Evolutionary conservation across 805 yeast genomes (phyloP).

Genomic region (Sugiyamaella chiloensis): DNA sequence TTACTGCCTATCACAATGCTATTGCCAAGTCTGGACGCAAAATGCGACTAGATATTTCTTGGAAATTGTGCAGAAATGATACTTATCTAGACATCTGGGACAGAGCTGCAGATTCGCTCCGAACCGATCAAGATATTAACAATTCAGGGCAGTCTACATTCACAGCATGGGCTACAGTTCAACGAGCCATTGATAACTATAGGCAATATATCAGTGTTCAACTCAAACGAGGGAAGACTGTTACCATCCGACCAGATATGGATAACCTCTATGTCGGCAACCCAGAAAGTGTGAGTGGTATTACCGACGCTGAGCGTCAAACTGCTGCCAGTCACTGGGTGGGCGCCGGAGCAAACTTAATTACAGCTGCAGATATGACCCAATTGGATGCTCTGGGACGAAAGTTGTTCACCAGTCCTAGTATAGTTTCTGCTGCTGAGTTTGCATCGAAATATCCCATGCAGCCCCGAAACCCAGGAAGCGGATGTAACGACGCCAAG

Average conservation of each 20-base stretch:
- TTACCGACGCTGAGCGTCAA: conserved; percentile 13
- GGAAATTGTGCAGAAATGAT: conserved; percentile 18
- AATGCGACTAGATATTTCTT: conserved; percentile 16
- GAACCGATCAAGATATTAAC: conserved; percentile 16
- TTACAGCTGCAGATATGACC: conserved; percentile 14
- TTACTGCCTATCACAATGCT: conserved; percentile 12
- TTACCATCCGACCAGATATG: conserved; percentile 18
- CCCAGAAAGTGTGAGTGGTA: conserved; percentile 9
- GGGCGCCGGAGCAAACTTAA: conserved; percentile 16
- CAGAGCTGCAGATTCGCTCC: conserved; percentile 9
- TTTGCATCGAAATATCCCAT: conserved; percentile 15
- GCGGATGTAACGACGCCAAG: conserved; percentile 12
- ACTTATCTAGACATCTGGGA: conserved; percentile 13
- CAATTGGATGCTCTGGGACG: conserved; percentile 12
- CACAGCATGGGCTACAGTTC: conserved; percentile 9
- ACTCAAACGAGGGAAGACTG: neutral
- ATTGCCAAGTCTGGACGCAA: conserved; percentile 13
- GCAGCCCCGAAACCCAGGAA: conserved; percentile 18
- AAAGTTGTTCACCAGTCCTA: conserved; percentile 10
- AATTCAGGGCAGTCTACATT: conserved; percentile 11
- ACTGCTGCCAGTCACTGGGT: conserved; percentile 16
- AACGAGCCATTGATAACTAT: conserved; percentile 17
- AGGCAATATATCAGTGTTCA: conserved; percentile 15
- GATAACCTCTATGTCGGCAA: conserved; percentile 17
- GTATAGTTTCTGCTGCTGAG: conserved; percentile 13